Conservation (phyloP, 805 yeast species). For the Teunomyces atbi region DNA sequence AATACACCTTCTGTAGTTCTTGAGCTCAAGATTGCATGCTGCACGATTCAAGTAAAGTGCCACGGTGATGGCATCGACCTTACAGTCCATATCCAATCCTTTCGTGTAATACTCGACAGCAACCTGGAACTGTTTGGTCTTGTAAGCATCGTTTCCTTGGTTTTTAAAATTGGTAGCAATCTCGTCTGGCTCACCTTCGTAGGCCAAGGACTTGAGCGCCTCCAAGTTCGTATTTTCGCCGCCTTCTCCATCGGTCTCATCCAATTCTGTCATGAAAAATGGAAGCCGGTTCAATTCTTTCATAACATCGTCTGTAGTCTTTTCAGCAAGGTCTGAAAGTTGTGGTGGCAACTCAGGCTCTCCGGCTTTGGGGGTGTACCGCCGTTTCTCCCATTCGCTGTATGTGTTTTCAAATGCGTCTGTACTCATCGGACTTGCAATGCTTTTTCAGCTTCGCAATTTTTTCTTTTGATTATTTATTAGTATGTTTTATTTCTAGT, state of each 20-base stretch:
- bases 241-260: conserved; percentile 71
- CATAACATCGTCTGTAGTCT: conserved; percentile 73
- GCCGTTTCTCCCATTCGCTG: conserved; percentile 41
- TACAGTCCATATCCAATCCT: conserved; percentile 72
- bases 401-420: not conserved
- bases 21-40: conserved; percentile 83
- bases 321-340: conserved; percentile 58
- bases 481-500: not conserved
- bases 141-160: conserved; percentile 90
- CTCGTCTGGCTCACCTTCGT: conserved; percentile 95
- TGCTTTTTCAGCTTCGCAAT: conserved; percentile 17
- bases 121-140: conserved; percentile 63
- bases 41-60: conserved; percentile 80
- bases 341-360: conserved; percentile 85
- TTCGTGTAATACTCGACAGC: conserved; percentile 80
- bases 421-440: conserved; percentile 9
- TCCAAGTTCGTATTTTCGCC: conserved; percentile 76
- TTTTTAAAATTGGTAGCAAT: conserved; percentile 84
- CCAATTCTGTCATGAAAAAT: conserved; percentile 88
- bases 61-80: conserved; percentile 51
- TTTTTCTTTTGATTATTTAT: not conserved
- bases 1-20: conserved; percentile 81
- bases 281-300: conserved; percentile 81
- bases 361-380: conserved; percentile 46
- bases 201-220: conserved; percentile 86